A percentile compares a stretch with the other conserved stretches of the same genome.
These are phyloP conservation scores for Saturnispora zaruensis DNA, from an alignment of 805 yeast genomes.

Conservation along the genomic window DNA sequence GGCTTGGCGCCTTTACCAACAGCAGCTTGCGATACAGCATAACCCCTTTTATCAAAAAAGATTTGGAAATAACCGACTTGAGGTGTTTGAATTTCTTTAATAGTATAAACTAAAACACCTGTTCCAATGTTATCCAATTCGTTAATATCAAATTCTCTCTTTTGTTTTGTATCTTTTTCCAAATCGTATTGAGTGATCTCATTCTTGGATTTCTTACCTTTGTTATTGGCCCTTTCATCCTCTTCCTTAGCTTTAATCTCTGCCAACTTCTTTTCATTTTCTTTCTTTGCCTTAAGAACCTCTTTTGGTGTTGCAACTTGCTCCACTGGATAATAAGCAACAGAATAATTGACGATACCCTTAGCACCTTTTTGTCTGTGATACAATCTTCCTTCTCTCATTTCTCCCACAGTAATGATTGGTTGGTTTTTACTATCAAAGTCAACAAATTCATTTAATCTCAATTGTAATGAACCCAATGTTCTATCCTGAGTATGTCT, in stretches of 20 bases:
- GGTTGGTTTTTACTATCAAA: slow-evolving; percentile 58
- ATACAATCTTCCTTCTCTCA: slow-evolving; percentile 54
- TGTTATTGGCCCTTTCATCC: slow-evolving; percentile 13
- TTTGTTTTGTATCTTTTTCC: slow-evolving; percentile 30
- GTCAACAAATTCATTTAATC: slow-evolving; percentile 56
- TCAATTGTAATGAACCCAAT: slow-evolving; percentile 72
- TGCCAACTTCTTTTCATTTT: slow-evolving; percentile 19
- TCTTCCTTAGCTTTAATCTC: slow-evolving; percentile 28
- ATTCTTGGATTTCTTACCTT: slow-evolving; percentile 22
- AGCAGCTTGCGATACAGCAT: slow-evolving; percentile 48
- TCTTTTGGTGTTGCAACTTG: slow-evolving; percentile 77
- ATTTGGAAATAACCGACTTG: slow-evolving; percentile 62
- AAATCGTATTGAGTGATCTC: slow-evolving; percentile 21
- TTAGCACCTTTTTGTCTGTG: slow-evolving; percentile 68
- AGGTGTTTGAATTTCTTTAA: slow-evolving; percentile 51
- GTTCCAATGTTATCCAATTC: slow-evolving; percentile 51
- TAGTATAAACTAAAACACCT: slow-evolving; percentile 69
- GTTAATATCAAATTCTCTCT: slow-evolving; percentile 46
- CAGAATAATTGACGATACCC: slow-evolving; percentile 66
- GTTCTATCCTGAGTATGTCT: slow-evolving; percentile 72
- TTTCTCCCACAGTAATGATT: slow-evolving; percentile 47
- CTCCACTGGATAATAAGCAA: slow-evolving; percentile 76
- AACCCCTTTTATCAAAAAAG: slow-evolving; percentile 68
- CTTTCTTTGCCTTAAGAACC: slow-evolving; percentile 41
- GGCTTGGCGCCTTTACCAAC: slow-evolving; percentile 35